Conservation (phyloP, 208 protist genomes). For the Acanthamoeba castellanii region DNA sequence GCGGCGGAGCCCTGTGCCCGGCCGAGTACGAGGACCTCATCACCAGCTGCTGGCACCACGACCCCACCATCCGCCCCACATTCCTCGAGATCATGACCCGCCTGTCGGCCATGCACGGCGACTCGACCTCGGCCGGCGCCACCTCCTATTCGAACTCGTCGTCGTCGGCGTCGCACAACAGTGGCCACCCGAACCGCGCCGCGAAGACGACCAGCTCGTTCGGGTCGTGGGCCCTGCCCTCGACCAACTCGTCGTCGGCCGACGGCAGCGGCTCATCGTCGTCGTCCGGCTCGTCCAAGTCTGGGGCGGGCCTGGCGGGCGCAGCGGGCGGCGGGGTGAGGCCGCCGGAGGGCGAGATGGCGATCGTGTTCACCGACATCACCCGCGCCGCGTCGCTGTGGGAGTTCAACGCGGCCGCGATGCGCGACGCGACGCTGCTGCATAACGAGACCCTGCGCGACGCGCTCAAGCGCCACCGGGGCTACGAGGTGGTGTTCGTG, state of each 20-base stretch:
- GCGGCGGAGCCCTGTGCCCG: not conserved
- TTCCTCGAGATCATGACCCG: conserved; percentile 7
- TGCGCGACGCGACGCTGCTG: not conserved
- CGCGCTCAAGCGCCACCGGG: not conserved
- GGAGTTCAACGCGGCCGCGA: not conserved
- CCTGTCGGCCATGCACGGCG: not conserved
- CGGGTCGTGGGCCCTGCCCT: not conserved
- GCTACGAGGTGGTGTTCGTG: not conserved
- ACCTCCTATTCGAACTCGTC: not conserved
- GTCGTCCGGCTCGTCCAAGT: not conserved
- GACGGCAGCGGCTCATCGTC: no score
- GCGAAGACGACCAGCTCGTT: not conserved
- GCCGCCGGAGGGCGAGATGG: not conserved
- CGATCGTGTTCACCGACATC: not conserved
- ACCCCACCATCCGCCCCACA: not conserved
- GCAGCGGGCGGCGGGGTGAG: not conserved
- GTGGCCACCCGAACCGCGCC: not conserved
- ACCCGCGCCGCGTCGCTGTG: not conserved
- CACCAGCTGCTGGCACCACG: not conserved
- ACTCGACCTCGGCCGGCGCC: not conserved
- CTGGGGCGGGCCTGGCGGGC: no score
- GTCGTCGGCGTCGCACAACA: not conserved
- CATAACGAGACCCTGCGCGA: not conserved
- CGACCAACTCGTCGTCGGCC: no score
- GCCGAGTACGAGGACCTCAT: not conserved